A percentile compares a stretch with the other conserved stretches of the same genome.
These are phyloP conservation scores for Claviceps purpurea DNA, from an alignment of 2,329 filamentous ascomycete genomes.

Conservation along the genomic window DNA sequence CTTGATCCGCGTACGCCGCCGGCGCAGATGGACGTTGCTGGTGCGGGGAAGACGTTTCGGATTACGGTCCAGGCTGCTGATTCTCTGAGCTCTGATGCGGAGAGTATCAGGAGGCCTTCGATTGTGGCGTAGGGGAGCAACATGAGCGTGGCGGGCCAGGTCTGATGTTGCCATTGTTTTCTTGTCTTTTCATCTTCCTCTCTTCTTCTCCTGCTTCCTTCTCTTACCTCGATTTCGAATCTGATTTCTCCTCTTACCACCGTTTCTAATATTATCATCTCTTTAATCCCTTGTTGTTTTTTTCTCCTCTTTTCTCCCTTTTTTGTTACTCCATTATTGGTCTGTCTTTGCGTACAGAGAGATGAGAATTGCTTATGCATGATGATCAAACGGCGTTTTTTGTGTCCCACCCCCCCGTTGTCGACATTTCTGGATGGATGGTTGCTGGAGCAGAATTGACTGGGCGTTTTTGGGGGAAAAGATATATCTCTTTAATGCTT, in stretches of 20 bases:
- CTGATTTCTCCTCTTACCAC: not conserved
- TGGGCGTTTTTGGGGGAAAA: too few species aligned
- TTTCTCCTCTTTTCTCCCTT: not conserved
- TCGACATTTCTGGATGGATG: too few species aligned
- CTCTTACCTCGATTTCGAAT: not conserved
- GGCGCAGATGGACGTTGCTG: constrained; percentile 15
- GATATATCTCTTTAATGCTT: too few species aligned
- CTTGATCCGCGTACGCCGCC: constrained; percentile 15
- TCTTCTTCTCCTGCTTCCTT: not conserved
- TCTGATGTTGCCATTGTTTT: not conserved
- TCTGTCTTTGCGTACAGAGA: not conserved
- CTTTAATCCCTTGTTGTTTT: too few species aligned
- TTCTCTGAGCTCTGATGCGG: constrained; percentile 1
- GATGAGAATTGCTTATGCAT: not conserved
- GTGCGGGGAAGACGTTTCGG: constrained; percentile 9
- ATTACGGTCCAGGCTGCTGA: constrained; percentile 12
- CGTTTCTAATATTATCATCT: not conserved
- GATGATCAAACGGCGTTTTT: too few species aligned
- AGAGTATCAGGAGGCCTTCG: constrained; percentile 14
- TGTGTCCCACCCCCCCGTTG: too few species aligned
- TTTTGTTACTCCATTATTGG: not conserved
- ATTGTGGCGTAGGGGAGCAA: constrained; percentile 1
- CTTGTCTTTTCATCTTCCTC: not conserved
- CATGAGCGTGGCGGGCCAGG: not conserved
- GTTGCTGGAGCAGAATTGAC: too few species aligned